Conservation (phyloP, 2,329 filamentous ascomycete species). For the Zalaria obscura region DNA sequence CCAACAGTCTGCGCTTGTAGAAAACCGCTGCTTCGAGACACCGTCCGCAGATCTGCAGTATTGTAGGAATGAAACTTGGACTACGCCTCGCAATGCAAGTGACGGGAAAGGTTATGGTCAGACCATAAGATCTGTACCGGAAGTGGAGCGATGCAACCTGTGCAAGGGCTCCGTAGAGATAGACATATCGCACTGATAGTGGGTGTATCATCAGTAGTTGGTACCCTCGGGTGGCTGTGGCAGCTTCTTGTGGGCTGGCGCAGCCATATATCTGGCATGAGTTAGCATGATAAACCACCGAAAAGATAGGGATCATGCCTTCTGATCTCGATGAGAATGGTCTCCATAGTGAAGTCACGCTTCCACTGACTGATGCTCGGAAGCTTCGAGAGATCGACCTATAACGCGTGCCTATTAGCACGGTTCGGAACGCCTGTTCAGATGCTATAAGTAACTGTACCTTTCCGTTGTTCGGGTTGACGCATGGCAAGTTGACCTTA, state of each 20-base stretch:
- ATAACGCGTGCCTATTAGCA: slow-evolving; percentile 3
- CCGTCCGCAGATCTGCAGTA: no score
- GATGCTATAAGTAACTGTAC: slow-evolving; percentile 25
- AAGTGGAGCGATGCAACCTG: no score
- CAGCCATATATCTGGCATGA: slow-evolving; percentile 68
- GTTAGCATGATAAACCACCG: no score
- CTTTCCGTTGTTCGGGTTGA: slow-evolving; percentile 64
- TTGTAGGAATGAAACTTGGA: no score
- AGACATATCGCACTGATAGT: no score
- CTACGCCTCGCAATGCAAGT: no score
- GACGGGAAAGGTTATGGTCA: no score
- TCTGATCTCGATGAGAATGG: slow-evolving; percentile 72
- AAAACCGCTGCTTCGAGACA: no score
- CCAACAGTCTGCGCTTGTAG: no score
- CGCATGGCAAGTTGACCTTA: slow-evolving; percentile 91
- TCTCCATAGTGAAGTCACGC: slow-evolving; percentile 89
- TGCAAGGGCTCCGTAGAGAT: no score
- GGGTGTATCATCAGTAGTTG: slow-evolving; percentile 20
- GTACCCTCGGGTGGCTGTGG: slow-evolving; percentile 84
- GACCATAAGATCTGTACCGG: no score
- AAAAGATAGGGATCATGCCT: slow-evolving; percentile 35
- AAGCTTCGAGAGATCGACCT: slow-evolving; percentile 73
- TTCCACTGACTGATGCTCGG: slow-evolving; percentile 84
- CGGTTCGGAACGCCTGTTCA: not conserved
- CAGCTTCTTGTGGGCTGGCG: slow-evolving; percentile 83